Evolutionary conservation across 2,329 filamentous ascomycete genomes (phyloP).

Genomic region (Aspergillus jensenii): DNA sequence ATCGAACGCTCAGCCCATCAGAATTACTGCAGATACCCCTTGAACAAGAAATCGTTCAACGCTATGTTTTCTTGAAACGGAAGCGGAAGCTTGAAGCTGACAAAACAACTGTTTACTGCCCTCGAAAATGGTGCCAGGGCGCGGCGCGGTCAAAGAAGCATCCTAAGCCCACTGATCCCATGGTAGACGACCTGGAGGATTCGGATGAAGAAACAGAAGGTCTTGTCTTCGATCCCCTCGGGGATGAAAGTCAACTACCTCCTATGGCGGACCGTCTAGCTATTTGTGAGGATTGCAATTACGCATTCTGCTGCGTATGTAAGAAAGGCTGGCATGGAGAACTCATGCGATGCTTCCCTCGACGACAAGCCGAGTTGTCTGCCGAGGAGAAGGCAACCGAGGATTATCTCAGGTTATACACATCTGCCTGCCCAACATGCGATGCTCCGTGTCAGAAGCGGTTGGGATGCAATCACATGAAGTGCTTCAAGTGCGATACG

Average conservation of each 20-base stretch:
- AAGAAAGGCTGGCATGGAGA: conserved; percentile 90
- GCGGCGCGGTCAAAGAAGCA: conserved; percentile 75
- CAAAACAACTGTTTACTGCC: conserved; percentile 89
- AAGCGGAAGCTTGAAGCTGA: conserved; percentile 91
- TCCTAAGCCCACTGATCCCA: conserved; percentile 67
- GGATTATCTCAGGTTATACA: conserved; percentile 78
- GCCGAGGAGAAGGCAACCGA: conserved; percentile 83
- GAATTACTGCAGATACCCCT: conserved; percentile 79
- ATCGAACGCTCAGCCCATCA: conserved; percentile 72
- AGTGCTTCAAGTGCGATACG: conserved; percentile 81
- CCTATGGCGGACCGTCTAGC: conserved; percentile 66
- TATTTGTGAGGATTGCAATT: conserved; percentile 84
- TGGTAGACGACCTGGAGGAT: conserved; percentile 49
- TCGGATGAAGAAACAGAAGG: conserved; percentile 56
- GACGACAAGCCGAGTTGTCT: conserved; percentile 66
- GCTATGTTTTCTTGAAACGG: conserved; percentile 86
- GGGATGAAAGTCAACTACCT: conserved; percentile 42
- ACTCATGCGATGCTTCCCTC: conserved; percentile 68
- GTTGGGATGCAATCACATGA: conserved; percentile 96
- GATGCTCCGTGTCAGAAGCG: conserved; percentile 82
- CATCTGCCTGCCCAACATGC: conserved; percentile 87
- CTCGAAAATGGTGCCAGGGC: conserved; percentile 87
- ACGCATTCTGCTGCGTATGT: conserved; percentile 82
- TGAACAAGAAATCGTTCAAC: conserved; percentile 69
- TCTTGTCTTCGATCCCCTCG: conserved; percentile 45